These are phyloP conservation scores for Chenopodium quinoa DNA, from an alignment of 148 eudicot species.

Conservation along the genomic window DNA sequence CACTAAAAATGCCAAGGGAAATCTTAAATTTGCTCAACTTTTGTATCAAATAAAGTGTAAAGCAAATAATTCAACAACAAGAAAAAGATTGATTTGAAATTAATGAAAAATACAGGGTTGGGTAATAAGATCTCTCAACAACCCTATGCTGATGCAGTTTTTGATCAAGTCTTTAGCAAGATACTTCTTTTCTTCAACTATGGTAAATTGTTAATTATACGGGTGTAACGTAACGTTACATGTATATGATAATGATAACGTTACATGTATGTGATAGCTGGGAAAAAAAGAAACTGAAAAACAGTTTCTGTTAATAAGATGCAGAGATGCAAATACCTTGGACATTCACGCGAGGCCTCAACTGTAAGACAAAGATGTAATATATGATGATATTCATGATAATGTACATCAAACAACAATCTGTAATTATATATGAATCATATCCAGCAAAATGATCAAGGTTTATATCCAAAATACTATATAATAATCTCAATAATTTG, in stretches of 20 bases:
- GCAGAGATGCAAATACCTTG: background rate
- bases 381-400: background rate
- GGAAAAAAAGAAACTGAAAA: background rate
- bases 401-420: background rate
- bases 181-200: background rate
- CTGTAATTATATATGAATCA: background rate
- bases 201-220: no score
- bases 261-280: background rate
- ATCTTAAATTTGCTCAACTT: background rate
- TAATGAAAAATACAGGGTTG: background rate
- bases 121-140: background rate
- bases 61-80: background rate
- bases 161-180: background rate
- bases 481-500: constrained; percentile 21
- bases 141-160: background rate
- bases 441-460: background rate
- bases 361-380: background rate
- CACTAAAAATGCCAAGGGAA: background rate
- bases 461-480: constrained; percentile 12
- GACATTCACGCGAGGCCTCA: background rate
- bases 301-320: no score
- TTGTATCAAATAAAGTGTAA: background rate
- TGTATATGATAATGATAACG: background rate
- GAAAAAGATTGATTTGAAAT: background rate
- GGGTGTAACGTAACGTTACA: background rate